These are phyloP conservation scores for Penicillium verhagenii DNA, from an alignment of 495 filamentous ascomycete genomes.

Conservation along the genomic window DNA sequence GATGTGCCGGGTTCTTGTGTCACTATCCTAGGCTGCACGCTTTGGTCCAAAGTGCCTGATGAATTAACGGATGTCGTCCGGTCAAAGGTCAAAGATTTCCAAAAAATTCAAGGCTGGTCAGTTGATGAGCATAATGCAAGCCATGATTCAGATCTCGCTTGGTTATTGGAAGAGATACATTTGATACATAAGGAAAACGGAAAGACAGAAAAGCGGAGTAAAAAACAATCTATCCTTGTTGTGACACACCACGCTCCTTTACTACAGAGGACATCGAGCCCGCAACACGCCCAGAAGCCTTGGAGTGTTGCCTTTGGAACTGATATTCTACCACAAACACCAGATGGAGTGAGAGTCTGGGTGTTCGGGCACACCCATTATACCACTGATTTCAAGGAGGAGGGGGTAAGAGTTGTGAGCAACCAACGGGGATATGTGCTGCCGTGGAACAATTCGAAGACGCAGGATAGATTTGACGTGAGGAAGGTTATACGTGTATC, in stretches of 20 bases:
- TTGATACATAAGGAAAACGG: slow-evolving; percentile 20
- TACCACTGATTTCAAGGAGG: slow-evolving; percentile 38
- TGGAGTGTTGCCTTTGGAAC: slow-evolving; percentile 51
- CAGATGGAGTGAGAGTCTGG: slow-evolving; percentile 39
- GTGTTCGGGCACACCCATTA: slow-evolving; percentile 57
- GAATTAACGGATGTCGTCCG: slow-evolving; percentile 35
- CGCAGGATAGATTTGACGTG: background rate
- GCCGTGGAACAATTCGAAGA: background rate
- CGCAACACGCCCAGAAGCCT: slow-evolving; percentile 40
- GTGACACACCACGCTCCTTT: slow-evolving; percentile 51
- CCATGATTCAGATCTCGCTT: slow-evolving; percentile 44
- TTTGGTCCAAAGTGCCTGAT: slow-evolving; percentile 51
- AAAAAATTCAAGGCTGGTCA: slow-evolving; percentile 49
- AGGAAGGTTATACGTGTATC: background rate
- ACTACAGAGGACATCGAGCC: slow-evolving; percentile 35
- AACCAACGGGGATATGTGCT: slow-evolving; percentile 54
- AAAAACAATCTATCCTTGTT: slow-evolving; percentile 40
- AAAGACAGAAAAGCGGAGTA: slow-evolving; percentile 1
- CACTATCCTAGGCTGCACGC: slow-evolving; percentile 56
- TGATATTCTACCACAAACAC: slow-evolving; percentile 37
- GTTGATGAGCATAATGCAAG: slow-evolving; percentile 45
- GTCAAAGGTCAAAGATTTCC: slow-evolving; percentile 48
- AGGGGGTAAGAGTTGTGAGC: slow-evolving; percentile 41
- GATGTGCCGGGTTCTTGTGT: slow-evolving; percentile 39
- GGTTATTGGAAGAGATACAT: slow-evolving; percentile 42